phyloP scores from a whole-genome alignment of 345 rosid species.

The Populus simonii region DNA sequence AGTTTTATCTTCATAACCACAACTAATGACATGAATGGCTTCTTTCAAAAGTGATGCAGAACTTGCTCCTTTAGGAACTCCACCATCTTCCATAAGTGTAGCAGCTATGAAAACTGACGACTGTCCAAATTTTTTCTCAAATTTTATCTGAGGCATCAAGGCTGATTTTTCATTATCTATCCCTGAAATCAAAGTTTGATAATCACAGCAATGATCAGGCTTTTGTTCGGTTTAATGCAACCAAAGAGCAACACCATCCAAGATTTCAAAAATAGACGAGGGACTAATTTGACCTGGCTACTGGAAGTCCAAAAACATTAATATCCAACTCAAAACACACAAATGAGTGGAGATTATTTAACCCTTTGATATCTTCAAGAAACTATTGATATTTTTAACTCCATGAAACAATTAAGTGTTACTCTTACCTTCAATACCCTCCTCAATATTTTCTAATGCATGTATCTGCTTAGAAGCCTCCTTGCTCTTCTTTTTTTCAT shows the following conservation, averaged over 20 bases:
- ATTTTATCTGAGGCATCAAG: conserved; percentile 41
- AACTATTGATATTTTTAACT: neutral
- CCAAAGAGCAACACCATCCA: neutral
- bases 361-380: neutral
- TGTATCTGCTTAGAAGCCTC: conserved; percentile 66
- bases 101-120: conserved; percentile 50
- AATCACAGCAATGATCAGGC: neutral
- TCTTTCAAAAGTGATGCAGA: conserved; percentile 60
- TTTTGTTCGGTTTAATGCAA: conserved; percentile 1
- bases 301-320: neutral
- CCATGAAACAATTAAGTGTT: neutral
- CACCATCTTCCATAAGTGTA: conserved; percentile 52
- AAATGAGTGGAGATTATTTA: neutral
- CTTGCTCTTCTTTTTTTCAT: conserved; percentile 43
- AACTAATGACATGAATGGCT: conserved; percentile 69
- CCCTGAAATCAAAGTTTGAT: conserved; percentile 28
- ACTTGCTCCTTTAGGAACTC: conserved; percentile 45
- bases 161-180: conserved; percentile 44
- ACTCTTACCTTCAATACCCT: conserved; percentile 51
- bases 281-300: neutral
- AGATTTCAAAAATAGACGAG: neutral
- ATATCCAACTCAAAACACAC: neutral
- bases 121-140: conserved; percentile 63
- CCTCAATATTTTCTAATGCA: conserved; percentile 71
- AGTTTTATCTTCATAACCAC: conserved; percentile 68